Percentiles rank a stretch among this genome's conserved stretches.
phyloP scores from a whole-genome alignment of 352 stramenopile species.

The Phytophthora nicotianae region DNA sequence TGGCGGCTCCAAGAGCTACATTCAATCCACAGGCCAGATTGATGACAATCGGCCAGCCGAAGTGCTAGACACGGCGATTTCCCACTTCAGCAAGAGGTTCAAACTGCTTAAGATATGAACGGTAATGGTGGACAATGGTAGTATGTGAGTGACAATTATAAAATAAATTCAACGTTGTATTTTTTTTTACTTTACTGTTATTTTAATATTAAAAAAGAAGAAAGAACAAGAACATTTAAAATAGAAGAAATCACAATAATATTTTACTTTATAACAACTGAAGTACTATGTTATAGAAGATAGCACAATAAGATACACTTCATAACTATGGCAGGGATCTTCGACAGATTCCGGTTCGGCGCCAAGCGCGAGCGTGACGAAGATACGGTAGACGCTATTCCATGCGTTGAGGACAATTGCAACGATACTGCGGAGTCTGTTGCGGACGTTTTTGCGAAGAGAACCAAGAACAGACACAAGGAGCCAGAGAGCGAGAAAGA shows the following conservation, averaged over 20 bases:
- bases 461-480: conserved; percentile 15
- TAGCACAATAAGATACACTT: too few relatives aligned
- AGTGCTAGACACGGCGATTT: conserved; percentile 48
- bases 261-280: too few relatives aligned
- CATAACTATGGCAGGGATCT: conserved; percentile 38
- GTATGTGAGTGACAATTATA: background rate
- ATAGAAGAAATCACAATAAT: too few relatives aligned
- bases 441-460: conserved; percentile 6
- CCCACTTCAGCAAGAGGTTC: conserved; percentile 42
- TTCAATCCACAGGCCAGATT: conserved; percentile 60
- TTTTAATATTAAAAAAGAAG: too few relatives aligned
- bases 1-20: conserved; percentile 60
- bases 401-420: background rate
- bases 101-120: conserved; percentile 25
- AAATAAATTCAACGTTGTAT: background rate
- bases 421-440: background rate
- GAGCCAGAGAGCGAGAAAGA: conserved; percentile 8
- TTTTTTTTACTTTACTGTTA: background rate
- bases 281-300: too few relatives aligned
- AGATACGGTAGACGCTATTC: background rate
- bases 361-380: conserved; percentile 48
- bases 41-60: conserved; percentile 64
- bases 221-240: too few relatives aligned
- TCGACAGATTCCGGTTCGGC: conserved; percentile 66
- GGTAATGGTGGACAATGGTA: conserved; percentile 17